Conservation (phyloP, 768 basidiomycete genomes). For the Peribolospora kevripleyi region DNA sequence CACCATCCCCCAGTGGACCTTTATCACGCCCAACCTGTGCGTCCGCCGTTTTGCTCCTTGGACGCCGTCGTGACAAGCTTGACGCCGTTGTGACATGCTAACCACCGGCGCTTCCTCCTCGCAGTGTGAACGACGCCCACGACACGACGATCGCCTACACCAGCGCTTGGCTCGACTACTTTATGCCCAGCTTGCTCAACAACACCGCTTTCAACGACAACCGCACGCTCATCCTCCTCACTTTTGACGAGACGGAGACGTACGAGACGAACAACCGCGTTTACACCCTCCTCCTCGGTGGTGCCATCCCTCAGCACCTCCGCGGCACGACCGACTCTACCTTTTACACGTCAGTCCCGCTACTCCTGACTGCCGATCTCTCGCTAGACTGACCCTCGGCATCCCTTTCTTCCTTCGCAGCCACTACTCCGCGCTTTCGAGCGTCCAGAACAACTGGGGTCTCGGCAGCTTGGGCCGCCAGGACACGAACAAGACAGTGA, state of each 20-base stretch:
- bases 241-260: constrained; percentile 35
- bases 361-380: too few relatives aligned
- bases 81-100: neutral
- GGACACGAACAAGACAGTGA: constrained; percentile 14
- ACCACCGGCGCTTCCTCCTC: neutral
- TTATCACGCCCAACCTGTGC: constrained; percentile 37
- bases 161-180: constrained; percentile 27
- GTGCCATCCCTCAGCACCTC: constrained; percentile 25
- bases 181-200: constrained; percentile 30
- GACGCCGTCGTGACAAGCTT: neutral
- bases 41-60: neutral
- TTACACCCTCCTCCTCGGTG: constrained; percentile 24
- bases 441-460: constrained; percentile 37
- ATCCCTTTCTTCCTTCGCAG: too few relatives aligned
- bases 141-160: constrained; percentile 33
- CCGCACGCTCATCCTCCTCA: constrained; percentile 32
- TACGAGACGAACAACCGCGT: constrained; percentile 24
- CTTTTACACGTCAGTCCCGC: constrained; percentile 25
- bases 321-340: constrained; percentile 28
- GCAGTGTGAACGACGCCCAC: constrained; percentile 25
- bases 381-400: too few relatives aligned
- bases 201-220: constrained; percentile 32
- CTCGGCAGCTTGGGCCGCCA: constrained; percentile 20
- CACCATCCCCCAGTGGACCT: constrained; percentile 35
- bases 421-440: constrained; percentile 35